These are phyloP conservation scores for Xylariomycetidae sp. DNA, from an alignment of 2,329 filamentous ascomycete genomes.

Conservation along the genomic window DNA sequence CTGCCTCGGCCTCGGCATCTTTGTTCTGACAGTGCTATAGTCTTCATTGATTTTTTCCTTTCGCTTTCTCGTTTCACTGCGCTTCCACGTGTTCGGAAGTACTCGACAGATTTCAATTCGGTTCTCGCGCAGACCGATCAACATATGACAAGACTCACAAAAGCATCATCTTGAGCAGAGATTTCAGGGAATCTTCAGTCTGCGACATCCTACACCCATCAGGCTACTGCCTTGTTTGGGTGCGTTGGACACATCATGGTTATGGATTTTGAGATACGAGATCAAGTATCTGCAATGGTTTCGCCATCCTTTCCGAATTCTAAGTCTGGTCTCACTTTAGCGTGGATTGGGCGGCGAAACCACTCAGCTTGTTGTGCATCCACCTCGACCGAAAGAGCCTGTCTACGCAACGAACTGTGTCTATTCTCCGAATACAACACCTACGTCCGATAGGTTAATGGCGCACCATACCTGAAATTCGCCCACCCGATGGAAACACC, in stretches of 20 bases:
- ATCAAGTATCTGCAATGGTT: slow-evolving; percentile 16
- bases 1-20: no score
- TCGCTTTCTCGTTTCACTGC: slow-evolving; percentile 11
- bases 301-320: slow-evolving; percentile 13
- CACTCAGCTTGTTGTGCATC: no score
- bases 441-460: no score
- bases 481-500: no score
- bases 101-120: slow-evolving; percentile 24
- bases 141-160: slow-evolving; percentile 42
- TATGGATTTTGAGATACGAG: slow-evolving; percentile 55
- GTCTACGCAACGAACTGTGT: no score
- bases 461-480: no score
- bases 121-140: slow-evolving; percentile 32
- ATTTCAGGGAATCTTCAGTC: slow-evolving; percentile 51
- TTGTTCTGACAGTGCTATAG: no score
- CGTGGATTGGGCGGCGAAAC: slow-evolving; percentile 17
- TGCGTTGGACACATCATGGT: slow-evolving; percentile 59
- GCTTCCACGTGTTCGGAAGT: slow-evolving; percentile 15
- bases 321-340: slow-evolving; percentile 10
- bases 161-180: slow-evolving; percentile 47
- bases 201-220: slow-evolving; percentile 53
- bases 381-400: no score
- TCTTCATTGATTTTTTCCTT: no score
- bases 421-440: no score
- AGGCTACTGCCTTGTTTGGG: slow-evolving; percentile 43